Percentiles rank a stretch among this genome's conserved stretches.
Evolutionary conservation across 805 yeast genomes (phyloP).

Genomic region (Komagataella pastoris): DNA sequence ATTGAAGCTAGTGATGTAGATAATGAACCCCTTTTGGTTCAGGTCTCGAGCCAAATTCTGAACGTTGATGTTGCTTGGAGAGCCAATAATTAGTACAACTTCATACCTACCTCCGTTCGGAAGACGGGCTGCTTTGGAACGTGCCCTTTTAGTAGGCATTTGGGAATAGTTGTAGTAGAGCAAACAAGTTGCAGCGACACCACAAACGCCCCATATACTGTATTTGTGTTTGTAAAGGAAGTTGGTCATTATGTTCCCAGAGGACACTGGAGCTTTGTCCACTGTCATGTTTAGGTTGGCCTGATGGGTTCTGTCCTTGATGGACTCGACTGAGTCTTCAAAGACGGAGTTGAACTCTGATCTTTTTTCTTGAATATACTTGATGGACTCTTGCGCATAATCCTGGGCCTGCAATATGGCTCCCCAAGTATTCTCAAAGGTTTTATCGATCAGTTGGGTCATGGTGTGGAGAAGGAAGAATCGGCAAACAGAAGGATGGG

Average conservation of each 20-base stretch:
- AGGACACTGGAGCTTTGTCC: background rate
- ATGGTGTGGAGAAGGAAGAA: background rate
- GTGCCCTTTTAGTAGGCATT: slow-evolving; percentile 20
- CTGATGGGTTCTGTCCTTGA: background rate
- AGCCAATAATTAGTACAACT: slow-evolving; percentile 63
- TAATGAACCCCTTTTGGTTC: slow-evolving; percentile 70
- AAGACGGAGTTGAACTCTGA: background rate
- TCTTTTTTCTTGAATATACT: background rate
- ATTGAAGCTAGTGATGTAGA: slow-evolving; percentile 59
- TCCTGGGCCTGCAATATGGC: background rate
- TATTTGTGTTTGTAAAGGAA: background rate
- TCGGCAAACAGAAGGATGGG: background rate
- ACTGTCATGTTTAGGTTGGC: background rate
- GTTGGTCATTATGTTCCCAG: background rate
- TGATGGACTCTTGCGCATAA: background rate
- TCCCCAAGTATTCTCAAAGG: background rate
- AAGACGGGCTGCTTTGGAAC: slow-evolving; percentile 36
- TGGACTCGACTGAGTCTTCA: slow-evolving; percentile 1
- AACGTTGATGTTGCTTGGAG: slow-evolving; percentile 64
- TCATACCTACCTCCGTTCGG: slow-evolving; percentile 64
- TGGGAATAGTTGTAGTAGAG: slow-evolving; percentile 1
- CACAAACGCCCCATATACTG: slow-evolving; percentile 3
- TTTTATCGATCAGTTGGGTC: background rate
- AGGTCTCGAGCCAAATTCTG: slow-evolving; percentile 60
- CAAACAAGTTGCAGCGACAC: slow-evolving; percentile 3